Evolutionary conservation across 371 early-diverging fungal species (phyloP).

Genomic region (Lichtheimia hyalospora): DNA sequence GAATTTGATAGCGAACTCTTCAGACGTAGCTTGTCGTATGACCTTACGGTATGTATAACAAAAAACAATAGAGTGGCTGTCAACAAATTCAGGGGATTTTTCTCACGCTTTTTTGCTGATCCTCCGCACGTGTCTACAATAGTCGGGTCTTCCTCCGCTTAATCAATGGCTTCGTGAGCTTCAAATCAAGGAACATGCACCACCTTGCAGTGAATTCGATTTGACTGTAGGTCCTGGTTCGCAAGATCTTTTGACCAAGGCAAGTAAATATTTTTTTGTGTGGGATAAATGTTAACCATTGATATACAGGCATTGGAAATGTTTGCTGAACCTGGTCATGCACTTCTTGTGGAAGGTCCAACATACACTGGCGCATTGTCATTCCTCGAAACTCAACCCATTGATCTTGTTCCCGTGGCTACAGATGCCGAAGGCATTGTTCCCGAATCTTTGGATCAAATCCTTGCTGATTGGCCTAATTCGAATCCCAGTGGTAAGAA

Average conservation of each 20-base stretch:
- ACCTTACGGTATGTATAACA: slow-evolving; percentile 45
- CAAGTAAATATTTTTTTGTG: neutral
- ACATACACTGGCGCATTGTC: slow-evolving; percentile 78
- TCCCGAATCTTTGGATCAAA: slow-evolving; percentile 48
- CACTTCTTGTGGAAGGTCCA: slow-evolving; percentile 72
- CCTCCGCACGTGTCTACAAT: neutral
- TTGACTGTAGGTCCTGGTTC: slow-evolving; percentile 76
- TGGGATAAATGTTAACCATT: neutral
- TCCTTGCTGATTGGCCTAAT: slow-evolving; percentile 49
- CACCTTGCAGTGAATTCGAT: slow-evolving; percentile 52
- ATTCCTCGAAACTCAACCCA: slow-evolving; percentile 64
- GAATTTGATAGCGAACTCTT: slow-evolving; percentile 45
- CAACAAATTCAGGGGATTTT: slow-evolving; percentile 2
- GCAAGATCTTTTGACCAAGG: slow-evolving; percentile 77
- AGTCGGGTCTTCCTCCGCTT: slow-evolving; percentile 67
- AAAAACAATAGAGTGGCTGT: neutral
- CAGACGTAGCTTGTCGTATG: slow-evolving; percentile 53
- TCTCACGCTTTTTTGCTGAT: neutral
- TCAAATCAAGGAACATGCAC: slow-evolving; percentile 61
- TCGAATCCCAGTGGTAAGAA: slow-evolving; percentile 28
- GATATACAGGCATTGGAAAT: slow-evolving; percentile 63
- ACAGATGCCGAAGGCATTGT: slow-evolving; percentile 59
- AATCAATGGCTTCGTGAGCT: slow-evolving; percentile 64
- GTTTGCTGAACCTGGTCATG: slow-evolving; percentile 63
- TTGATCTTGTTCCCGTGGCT: slow-evolving; percentile 61